phyloP scores from a whole-genome alignment of 805 yeast species.

The Metschnikowia reukaufii region DNA sequence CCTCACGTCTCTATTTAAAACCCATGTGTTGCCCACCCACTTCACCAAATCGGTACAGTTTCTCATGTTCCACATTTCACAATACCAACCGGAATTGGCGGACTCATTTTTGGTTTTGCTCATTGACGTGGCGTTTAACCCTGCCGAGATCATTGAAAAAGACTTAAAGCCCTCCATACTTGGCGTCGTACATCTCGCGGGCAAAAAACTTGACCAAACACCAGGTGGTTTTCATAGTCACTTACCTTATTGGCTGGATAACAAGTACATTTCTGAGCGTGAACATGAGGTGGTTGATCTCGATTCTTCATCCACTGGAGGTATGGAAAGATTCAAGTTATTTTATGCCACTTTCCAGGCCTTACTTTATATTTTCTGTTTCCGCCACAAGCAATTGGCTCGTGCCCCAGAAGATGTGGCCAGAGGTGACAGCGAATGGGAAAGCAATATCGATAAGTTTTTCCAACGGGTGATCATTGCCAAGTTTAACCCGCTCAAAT shows the following conservation, averaged over 20 bases:
- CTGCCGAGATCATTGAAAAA: constrained; percentile 65
- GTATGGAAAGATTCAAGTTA: constrained; percentile 89
- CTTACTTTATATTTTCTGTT: constrained; percentile 86
- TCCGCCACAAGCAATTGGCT: constrained; percentile 66
- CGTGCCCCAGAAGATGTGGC: constrained; percentile 21
- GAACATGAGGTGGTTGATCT: constrained; percentile 71
- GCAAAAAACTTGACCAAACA: constrained; percentile 68
- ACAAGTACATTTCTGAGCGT: constrained; percentile 76
- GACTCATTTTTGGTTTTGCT: constrained; percentile 82
- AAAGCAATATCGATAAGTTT: constrained; percentile 75
- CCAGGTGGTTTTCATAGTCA: constrained; percentile 80
- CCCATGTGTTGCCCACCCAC: constrained; percentile 87
- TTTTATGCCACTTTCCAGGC: constrained; percentile 93
- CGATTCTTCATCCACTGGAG: constrained; percentile 35
- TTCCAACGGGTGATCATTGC: constrained; percentile 84
- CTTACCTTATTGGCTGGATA: constrained; percentile 83
- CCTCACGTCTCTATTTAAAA: constrained; percentile 70
- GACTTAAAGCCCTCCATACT: constrained; percentile 88
- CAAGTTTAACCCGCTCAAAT: constrained; percentile 89
- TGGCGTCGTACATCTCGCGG: constrained; percentile 86
- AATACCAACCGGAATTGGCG: constrained; percentile 75
- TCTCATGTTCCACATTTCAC: constrained; percentile 76
- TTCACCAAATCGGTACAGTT: constrained; percentile 87
- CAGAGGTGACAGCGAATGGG: constrained; percentile 56
- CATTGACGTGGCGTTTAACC: constrained; percentile 78